phyloP scores from a whole-genome alignment of 345 rosid species.

The Mangifera indica region DNA sequence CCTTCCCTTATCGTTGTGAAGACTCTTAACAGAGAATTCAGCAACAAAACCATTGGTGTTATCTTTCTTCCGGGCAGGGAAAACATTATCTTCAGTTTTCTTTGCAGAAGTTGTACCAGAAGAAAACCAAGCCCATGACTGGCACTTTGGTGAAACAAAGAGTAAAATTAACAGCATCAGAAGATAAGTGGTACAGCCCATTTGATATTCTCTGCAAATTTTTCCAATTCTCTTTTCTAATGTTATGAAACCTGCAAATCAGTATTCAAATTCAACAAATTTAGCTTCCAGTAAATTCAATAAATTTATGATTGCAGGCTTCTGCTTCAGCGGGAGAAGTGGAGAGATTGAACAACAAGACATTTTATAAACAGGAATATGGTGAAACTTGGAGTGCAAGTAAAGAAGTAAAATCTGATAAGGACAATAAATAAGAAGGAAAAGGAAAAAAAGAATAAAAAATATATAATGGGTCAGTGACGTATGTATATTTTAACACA shows the following conservation, averaged over 20 bases:
- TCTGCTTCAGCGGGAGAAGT: background rate
- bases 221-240: background rate
- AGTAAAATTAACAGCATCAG: slow-evolving; percentile 28
- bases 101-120: slow-evolving; percentile 42
- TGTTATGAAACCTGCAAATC: background rate
- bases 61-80: slow-evolving; percentile 2
- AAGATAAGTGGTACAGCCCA: slow-evolving; percentile 20
- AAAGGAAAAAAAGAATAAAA: background rate
- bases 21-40: slow-evolving; percentile 60
- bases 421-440: background rate
- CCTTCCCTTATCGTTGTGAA: slow-evolving; percentile 43
- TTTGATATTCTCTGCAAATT: background rate
- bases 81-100: background rate
- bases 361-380: background rate
- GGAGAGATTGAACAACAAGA: slow-evolving; percentile 3
- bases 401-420: slow-evolving; percentile 1
- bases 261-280: background rate
- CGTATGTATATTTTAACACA: too few species aligned
- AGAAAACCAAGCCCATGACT: slow-evolving; percentile 49
- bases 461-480: background rate
- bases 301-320: background rate
- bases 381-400: slow-evolving; percentile 25
- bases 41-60: slow-evolving; percentile 28
- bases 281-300: slow-evolving; percentile 15
- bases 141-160: slow-evolving; percentile 31